phyloP scores from a whole-genome alignment of 1,284 basidiomycete species.

The Coniferiporia weirii region DNA sequence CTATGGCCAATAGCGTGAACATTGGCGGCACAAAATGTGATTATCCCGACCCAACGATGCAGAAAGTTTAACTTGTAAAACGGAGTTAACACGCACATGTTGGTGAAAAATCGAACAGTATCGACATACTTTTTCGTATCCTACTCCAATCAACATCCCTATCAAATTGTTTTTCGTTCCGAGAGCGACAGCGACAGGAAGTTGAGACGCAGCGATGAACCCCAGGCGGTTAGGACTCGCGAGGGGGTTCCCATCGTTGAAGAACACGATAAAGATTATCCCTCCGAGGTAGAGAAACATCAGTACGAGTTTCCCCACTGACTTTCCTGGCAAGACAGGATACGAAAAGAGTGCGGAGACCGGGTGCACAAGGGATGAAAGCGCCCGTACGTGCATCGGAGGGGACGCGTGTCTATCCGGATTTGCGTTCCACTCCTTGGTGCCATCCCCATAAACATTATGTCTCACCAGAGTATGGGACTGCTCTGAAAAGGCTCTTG shows the following conservation, averaged over 20 bases:
- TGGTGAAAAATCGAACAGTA: not conserved
- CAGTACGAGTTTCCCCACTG: constrained; percentile 43
- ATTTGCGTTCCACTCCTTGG: not conserved
- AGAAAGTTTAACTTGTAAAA: constrained; percentile 63
- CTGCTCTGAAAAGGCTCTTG: constrained; percentile 3
- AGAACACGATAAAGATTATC: constrained; percentile 46
- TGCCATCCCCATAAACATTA: too few species aligned
- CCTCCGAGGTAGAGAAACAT: constrained; percentile 42
- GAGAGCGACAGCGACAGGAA: constrained; percentile 67
- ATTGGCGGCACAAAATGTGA: constrained; percentile 59
- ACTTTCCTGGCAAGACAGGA: constrained; percentile 19
- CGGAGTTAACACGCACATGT: constrained; percentile 2
- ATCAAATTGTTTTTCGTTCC: constrained; percentile 72
- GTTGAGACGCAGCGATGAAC: constrained; percentile 61
- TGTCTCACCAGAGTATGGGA: constrained; percentile 9
- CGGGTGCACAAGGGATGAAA: constrained; percentile 9
- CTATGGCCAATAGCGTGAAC: constrained; percentile 61
- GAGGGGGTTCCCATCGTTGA: constrained; percentile 48
- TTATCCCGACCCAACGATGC: constrained; percentile 67
- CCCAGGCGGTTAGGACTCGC: constrained; percentile 47
- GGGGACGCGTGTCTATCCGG: not conserved
- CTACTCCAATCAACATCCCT: constrained; percentile 57
- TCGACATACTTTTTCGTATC: constrained; percentile 62
- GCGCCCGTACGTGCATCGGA: constrained; percentile 1
- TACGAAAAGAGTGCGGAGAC: not conserved